Evolutionary conservation across 495 filamentous ascomycete genomes (phyloP).

Genomic region (Copromyces sp.): DNA sequence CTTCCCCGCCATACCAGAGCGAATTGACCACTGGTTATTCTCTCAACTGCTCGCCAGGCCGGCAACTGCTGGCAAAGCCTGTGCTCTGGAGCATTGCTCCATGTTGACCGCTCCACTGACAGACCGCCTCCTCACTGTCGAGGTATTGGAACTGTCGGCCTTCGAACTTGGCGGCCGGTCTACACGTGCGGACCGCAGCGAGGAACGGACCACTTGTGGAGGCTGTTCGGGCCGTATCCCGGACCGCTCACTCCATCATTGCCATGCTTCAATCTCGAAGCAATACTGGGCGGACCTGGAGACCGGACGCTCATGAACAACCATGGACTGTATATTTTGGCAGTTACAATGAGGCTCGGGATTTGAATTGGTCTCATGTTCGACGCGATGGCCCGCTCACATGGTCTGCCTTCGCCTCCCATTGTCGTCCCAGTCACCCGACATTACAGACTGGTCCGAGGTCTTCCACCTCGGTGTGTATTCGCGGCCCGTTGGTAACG

Average conservation of each 20-base stretch:
- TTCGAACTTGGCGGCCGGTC: not conserved
- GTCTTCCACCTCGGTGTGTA: not conserved
- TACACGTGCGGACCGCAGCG: not conserved
- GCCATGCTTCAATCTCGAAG: not conserved
- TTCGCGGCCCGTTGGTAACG: not conserved
- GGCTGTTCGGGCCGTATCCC: not conserved
- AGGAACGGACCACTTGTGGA: not conserved
- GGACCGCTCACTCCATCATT: not conserved
- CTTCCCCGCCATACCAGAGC: not conserved
- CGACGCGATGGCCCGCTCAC: not conserved
- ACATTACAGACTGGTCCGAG: not conserved
- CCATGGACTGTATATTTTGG: not conserved
- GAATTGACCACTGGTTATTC: not conserved
- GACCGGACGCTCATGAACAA: not conserved
- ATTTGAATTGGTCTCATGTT: not conserved
- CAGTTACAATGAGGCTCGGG: not conserved
- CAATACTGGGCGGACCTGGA: not conserved
- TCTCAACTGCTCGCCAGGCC: not conserved
- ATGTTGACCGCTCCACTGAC: not conserved
- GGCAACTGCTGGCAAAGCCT: not conserved
- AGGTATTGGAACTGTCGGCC: not conserved
- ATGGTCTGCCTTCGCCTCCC: not conserved
- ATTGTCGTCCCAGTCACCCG: not conserved
- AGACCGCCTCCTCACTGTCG: not conserved
- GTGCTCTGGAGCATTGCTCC: not conserved